Percentiles rank a stretch among this genome's conserved stretches.
These are phyloP conservation scores for Sordariomycetes sp. DNA, from an alignment of 2,329 filamentous ascomycete species.

Conservation along the genomic window DNA sequence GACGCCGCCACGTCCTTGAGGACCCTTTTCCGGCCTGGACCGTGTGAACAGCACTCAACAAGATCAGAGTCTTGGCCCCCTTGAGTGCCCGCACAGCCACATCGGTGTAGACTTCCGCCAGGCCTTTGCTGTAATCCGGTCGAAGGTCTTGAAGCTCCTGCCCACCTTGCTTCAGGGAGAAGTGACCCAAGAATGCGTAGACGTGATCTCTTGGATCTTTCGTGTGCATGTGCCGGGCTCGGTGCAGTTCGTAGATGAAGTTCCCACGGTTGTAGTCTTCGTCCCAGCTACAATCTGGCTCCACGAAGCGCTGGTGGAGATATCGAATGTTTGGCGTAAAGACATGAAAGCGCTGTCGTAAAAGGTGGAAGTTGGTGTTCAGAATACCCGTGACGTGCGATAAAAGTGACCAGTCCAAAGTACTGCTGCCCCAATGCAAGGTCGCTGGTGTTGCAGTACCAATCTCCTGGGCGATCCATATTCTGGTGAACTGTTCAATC, in stretches of 20 bases:
- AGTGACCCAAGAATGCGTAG: conserved; percentile 25
- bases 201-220: conserved; percentile 23
- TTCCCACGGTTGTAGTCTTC: conserved; percentile 19
- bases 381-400: conserved; percentile 19
- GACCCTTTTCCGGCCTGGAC: conserved; percentile 7
- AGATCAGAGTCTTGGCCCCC: conserved; percentile 14
- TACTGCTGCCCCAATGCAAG: conserved; percentile 21
- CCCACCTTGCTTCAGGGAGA: conserved; percentile 15
- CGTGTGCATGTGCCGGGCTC: conserved; percentile 19
- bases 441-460: conserved; percentile 21
- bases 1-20: conserved; percentile 4
- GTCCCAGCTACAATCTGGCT: conserved; percentile 16
- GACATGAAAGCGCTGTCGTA: conserved; percentile 17
- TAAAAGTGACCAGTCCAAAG: conserved; percentile 21
- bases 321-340: conserved; percentile 23
- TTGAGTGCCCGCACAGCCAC: conserved; percentile 18
- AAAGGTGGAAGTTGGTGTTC: conserved; percentile 21
- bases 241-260: conserved; percentile 25
- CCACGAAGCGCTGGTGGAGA: conserved; percentile 20
- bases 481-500: conserved; percentile 18
- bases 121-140: conserved; percentile 17
- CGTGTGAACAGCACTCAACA: conserved; percentile 18
- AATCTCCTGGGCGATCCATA: conserved; percentile 28
- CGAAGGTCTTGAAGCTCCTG: conserved; percentile 12
- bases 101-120: conserved; percentile 22